Evolutionary conservation across 2,329 filamentous ascomycete genomes (phyloP).

Genomic region (Aspergillus pseudoterreus): DNA sequence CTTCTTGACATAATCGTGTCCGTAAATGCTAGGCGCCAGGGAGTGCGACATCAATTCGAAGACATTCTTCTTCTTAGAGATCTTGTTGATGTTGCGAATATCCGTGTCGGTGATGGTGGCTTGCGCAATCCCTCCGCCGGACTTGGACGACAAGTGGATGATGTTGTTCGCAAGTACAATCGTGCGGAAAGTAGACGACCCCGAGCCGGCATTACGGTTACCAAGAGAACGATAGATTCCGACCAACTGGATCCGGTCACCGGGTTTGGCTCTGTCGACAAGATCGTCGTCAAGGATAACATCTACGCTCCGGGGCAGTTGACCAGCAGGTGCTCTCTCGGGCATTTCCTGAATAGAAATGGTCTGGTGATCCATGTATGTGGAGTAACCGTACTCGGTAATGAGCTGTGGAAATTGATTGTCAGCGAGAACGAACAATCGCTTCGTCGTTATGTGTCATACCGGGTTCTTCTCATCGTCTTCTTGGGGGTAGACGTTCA

Average conservation of each 20-base stretch:
- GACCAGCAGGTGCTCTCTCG: conserved; percentile 88
- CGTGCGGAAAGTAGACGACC: conserved; percentile 92
- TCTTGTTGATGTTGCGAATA: conserved; percentile 97
- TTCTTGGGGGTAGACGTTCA: conserved; percentile 89
- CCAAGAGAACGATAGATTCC: conserved; percentile 92
- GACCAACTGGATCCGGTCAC: conserved; percentile 94
- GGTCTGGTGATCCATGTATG: conserved; percentile 93
- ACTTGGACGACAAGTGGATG: conserved; percentile 91
- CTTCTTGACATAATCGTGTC: conserved; percentile 96
- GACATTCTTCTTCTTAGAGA: conserved; percentile 88
- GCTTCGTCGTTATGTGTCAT: conserved; percentile 16
- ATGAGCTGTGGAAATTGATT: conserved; percentile 53
- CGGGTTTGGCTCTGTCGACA: conserved; percentile 90
- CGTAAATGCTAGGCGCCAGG: conserved; percentile 91
- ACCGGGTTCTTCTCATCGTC: conserved; percentile 87
- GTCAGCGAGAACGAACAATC: conserved; percentile 12
- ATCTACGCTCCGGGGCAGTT: conserved; percentile 91
- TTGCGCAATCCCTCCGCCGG: conserved; percentile 87
- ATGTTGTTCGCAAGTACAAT: conserved; percentile 92
- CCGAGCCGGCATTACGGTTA: conserved; percentile 86
- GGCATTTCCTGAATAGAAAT: conserved; percentile 99
- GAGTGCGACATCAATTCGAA: conserved; percentile 93
- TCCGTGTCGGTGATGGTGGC: conserved; percentile 93
- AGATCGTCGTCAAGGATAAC: conserved; percentile 96
- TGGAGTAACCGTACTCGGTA: conserved; percentile 94